These are phyloP conservation scores for Juncus effusus DNA, from an alignment of 176 grass and related monocot genomes.

Conservation along the genomic window DNA sequence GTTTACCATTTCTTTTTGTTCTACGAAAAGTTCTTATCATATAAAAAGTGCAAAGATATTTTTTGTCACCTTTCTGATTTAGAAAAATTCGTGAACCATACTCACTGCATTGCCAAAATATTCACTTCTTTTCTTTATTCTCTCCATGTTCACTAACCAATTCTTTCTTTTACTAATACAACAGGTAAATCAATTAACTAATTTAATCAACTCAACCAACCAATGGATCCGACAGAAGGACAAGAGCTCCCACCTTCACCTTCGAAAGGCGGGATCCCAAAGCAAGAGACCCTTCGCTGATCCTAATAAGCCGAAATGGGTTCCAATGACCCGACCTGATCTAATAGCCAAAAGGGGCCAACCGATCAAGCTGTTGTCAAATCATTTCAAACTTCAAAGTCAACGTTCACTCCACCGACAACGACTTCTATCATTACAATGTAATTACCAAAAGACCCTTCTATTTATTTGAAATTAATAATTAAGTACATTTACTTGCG, in stretches of 20 bases:
- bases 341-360: constrained; percentile 46
- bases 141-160: too few relatives aligned
- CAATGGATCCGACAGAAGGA: constrained; percentile 11
- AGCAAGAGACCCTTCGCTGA: neutral
- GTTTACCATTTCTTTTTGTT: too few relatives aligned
- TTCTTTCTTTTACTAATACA: too few relatives aligned
- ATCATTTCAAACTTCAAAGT: constrained; percentile 81
- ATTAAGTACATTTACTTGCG: too few relatives aligned
- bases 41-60: too few relatives aligned
- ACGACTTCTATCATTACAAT: constrained; percentile 68
- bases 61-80: too few relatives aligned
- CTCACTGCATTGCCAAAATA: too few relatives aligned
- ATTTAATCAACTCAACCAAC: constrained; percentile 46
- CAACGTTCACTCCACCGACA: constrained; percentile 35
- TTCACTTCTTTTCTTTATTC: too few relatives aligned
- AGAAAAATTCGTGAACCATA: too few relatives aligned
- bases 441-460: too few relatives aligned
- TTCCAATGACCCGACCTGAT: constrained; percentile 39
- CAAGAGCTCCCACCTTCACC: constrained; percentile 28
- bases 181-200: constrained; percentile 24
- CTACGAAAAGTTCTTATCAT: too few relatives aligned
- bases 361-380: constrained; percentile 35
- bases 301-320: constrained; percentile 42
- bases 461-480: too few relatives aligned
- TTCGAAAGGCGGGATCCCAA: neutral